Base-by-base conservation (phyloP, 2,329 filamentous ascomycete genomes). In the Arthrobotrys conoides region DNA sequence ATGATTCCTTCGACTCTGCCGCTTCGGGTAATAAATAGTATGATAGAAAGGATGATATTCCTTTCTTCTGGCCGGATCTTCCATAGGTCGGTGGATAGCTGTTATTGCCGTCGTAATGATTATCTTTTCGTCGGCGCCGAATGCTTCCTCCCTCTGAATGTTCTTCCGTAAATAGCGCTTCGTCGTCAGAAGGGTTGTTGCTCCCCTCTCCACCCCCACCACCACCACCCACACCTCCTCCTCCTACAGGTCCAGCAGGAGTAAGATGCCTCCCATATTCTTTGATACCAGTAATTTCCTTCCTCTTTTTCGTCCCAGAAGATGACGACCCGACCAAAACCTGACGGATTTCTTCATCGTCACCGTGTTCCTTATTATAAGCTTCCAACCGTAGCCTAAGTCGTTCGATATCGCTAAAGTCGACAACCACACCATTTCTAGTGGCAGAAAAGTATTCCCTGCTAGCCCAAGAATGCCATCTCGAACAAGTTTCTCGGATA, bases 381-480 rank as follows among this genome's bases (percentile, higher is more conserved):
- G 76, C 76, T 48, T 72, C 76, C 6, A 79, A 44, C 12, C 76
- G 53, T 5, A 67, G 30, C 27, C 76, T 53, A 36, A 79, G 20
- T 8, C 20, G 36, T 30, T 79, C 46, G 57, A 79, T 73, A 30
- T 79, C 76, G 69, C 76, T 79, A 49, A 79, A 73, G 36, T 79
- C 76, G 5, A 79, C 76, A 1, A 79, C 76, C 20, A 79, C 55
- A 14, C 69, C 69, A 6, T 57, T 38, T 36, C 76, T 70, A n/a
- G 30, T 79, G n/a, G 73, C 61, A 22, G 68, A 73, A 61, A 79
- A 79, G 59, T 73, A 79, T 51, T 79, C 76, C 22, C 69, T 69
- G 48, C 76, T 79, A 14, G 70, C 76, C 76, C 76, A 79, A n/a
- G 76, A 79, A 66, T 79, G 76, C 63, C 63, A 79, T 16, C 70